phyloP scores from a whole-genome alignment of 2,329 filamentous ascomycete species.

The Cercospora brassicicola region DNA sequence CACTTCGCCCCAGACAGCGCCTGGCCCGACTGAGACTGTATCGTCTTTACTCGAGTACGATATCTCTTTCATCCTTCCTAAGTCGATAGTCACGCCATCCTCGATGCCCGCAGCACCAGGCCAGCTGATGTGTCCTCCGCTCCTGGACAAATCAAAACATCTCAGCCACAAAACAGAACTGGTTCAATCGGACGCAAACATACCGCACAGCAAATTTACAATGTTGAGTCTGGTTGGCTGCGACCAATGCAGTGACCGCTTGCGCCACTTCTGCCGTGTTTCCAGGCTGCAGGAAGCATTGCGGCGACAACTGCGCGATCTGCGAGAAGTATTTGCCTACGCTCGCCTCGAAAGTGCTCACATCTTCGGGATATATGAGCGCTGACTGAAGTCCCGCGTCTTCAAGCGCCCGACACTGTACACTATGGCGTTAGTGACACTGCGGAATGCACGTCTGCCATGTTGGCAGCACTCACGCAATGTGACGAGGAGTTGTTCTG shows the following conservation, averaged over 20 bases:
- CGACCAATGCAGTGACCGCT: slow-evolving; percentile 16
- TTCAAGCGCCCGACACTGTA: slow-evolving; percentile 11
- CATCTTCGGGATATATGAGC: not conserved
- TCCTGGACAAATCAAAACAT: not conserved
- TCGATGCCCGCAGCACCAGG: slow-evolving; percentile 29
- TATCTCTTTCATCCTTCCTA: slow-evolving; percentile 24
- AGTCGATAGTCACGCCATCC: slow-evolving; percentile 31
- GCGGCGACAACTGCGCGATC: slow-evolving; percentile 13
- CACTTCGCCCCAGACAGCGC: slow-evolving; percentile 23
- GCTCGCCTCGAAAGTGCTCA: slow-evolving; percentile 10
- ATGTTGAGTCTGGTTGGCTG: slow-evolving; percentile 21
- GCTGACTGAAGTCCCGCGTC: slow-evolving; percentile 7
- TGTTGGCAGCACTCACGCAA: not conserved
- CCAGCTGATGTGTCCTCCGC: slow-evolving; percentile 31
- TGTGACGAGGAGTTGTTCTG: not conserved
- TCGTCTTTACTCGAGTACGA: slow-evolving; percentile 17
- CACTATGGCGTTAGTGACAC: not conserved
- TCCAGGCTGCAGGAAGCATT: slow-evolving; percentile 19
- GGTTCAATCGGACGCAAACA: not conserved
- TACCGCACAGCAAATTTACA: slow-evolving; percentile 27
- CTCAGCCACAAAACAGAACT: not conserved
- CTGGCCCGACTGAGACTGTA: slow-evolving; percentile 40
- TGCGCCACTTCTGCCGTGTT: slow-evolving; percentile 13
- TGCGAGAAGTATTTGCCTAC: slow-evolving; percentile 21
- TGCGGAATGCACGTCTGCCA: not conserved